Conservation (phyloP, 2,329 filamentous ascomycete species). For the Arthrobotrys pseudoclavata region DNA sequence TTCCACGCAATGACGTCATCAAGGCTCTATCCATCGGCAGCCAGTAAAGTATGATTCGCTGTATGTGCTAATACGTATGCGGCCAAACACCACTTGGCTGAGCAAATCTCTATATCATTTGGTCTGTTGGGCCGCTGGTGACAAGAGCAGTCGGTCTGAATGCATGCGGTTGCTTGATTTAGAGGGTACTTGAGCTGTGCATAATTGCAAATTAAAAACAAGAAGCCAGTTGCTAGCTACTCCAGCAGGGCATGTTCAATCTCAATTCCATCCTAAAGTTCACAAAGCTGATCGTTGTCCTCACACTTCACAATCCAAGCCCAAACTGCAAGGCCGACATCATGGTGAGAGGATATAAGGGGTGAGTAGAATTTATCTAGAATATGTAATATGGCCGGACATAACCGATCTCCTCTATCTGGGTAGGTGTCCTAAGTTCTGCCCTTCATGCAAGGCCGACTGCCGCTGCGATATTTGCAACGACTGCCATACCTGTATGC, state of each 20-base stretch:
- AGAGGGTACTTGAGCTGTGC: conserved; percentile 10
- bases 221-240: conserved; percentile 4
- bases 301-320: conserved; percentile 1
- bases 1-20: background rate
- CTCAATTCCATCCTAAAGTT: conserved; percentile 1
- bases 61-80: conserved; percentile 3
- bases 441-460: background rate
- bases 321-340: background rate
- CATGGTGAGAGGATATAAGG: conserved; percentile 4
- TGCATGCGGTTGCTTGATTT: conserved; percentile 1
- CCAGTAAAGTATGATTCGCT: background rate
- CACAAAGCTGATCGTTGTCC: background rate
- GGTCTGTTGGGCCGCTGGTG: background rate
- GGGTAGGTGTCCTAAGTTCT: conserved; percentile 2
- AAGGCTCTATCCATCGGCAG: conserved; percentile 1
- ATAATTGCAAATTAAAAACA: conserved; percentile 13
- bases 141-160: conserved; percentile 5
- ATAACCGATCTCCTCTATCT: conserved; percentile 1
- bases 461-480: conserved; percentile 1
- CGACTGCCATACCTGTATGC: conserved; percentile 1
- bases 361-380: background rate
- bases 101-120: background rate
- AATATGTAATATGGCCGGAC: background rate
- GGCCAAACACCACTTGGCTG: background rate
- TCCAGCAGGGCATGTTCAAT: background rate